Evolutionary conservation across 1,284 basidiomycete genomes (phyloP).

Genomic region (Lentinus polychrous): DNA sequence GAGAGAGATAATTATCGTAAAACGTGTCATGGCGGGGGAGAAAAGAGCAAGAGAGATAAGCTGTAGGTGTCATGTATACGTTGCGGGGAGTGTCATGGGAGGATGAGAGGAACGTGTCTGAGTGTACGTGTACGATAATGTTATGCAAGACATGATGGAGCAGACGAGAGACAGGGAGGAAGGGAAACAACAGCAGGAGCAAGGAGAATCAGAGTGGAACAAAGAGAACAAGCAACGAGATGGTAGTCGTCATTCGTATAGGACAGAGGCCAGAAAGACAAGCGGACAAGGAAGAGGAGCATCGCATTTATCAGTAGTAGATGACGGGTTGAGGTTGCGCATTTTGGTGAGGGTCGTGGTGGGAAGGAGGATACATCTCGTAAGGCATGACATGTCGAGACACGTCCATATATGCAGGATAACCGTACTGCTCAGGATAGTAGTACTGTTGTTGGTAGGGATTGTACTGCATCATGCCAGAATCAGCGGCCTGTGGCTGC

Average conservation of each 20-base stretch:
- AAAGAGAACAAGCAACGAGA: neutral
- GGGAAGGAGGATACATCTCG: slow-evolving; percentile 51
- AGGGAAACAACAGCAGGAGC: slow-evolving; percentile 3
- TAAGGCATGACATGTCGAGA: slow-evolving; percentile 52
- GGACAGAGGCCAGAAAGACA: slow-evolving; percentile 2
- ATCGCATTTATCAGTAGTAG: slow-evolving; percentile 43
- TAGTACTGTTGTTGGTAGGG: slow-evolving; percentile 55
- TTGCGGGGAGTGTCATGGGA: neutral
- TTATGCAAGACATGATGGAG: slow-evolving; percentile 1
- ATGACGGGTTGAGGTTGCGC: slow-evolving; percentile 32
- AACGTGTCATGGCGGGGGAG: neutral
- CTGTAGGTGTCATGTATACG: neutral
- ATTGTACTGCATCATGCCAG: slow-evolving; percentile 39
- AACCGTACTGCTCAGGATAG: slow-evolving; percentile 62
- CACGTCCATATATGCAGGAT: slow-evolving; percentile 59
- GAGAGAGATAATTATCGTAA: too few relatives aligned
- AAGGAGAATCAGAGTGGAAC: slow-evolving; percentile 5
- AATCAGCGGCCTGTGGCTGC: slow-evolving; percentile 20
- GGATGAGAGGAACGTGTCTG: neutral
- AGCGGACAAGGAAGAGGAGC: slow-evolving; percentile 3
- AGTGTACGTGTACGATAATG: slow-evolving; percentile 1
- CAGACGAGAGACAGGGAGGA: neutral
- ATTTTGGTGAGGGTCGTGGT: slow-evolving; percentile 30
- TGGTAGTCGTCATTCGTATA: neutral
- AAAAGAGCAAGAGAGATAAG: neutral